These are phyloP conservation scores for Xylaria nigripes DNA, from an alignment of 495 filamentous ascomycete genomes.

Conservation along the genomic window DNA sequence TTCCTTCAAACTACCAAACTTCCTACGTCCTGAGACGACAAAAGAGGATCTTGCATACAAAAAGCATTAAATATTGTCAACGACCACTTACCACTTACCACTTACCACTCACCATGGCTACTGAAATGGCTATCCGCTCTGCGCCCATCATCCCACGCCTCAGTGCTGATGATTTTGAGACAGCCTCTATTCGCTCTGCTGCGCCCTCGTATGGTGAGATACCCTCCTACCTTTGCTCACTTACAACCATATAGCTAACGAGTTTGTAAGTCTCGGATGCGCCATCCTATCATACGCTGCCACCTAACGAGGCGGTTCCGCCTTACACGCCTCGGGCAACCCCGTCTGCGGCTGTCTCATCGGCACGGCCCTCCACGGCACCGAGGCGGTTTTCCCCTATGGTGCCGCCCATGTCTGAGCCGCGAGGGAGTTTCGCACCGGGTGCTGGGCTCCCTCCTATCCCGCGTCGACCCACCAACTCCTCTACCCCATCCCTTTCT, in stretches of 20 bases:
- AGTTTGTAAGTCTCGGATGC: slow-evolving; percentile 35
- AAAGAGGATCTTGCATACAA: background rate
- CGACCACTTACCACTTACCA: background rate
- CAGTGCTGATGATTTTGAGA: slow-evolving; percentile 41
- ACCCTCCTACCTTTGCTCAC: background rate
- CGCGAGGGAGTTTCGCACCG: slow-evolving; percentile 19
- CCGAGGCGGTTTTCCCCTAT: slow-evolving; percentile 14
- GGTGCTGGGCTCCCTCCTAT: slow-evolving; percentile 33
- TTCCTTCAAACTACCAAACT: background rate
- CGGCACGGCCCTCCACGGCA: slow-evolving; percentile 8
- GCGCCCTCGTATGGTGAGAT: slow-evolving; percentile 45
- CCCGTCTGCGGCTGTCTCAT: slow-evolving; percentile 2
- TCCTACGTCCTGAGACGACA: background rate
- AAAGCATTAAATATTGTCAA: background rate
- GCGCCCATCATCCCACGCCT: slow-evolving; percentile 25
- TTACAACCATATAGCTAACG: slow-evolving; percentile 9
- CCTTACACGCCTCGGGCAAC: slow-evolving; percentile 33
- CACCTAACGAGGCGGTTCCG: slow-evolving; percentile 32
- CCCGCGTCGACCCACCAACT: slow-evolving; percentile 20
- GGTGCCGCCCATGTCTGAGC: slow-evolving; percentile 20
- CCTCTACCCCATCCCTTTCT: slow-evolving; percentile 23
- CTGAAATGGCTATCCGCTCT: slow-evolving; percentile 23
- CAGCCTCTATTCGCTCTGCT: slow-evolving; percentile 45
- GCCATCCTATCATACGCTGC: slow-evolving; percentile 38
- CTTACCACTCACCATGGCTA: slow-evolving; percentile 20